phyloP scores from a whole-genome alignment of 148 eudicot species.

The Rhododendron vialii region DNA sequence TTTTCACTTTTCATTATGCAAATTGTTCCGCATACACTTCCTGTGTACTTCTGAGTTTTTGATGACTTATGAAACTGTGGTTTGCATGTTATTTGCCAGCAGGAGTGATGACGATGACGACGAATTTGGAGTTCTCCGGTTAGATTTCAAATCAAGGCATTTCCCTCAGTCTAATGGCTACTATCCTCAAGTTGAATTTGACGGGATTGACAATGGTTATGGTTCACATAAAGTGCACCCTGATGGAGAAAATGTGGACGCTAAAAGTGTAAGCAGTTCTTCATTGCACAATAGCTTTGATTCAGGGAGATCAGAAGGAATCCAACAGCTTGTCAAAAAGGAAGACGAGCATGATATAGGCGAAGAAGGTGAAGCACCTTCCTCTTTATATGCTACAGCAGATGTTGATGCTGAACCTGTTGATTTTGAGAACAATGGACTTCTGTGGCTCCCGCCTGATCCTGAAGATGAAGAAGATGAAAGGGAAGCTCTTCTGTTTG shows the following conservation, averaged over 20 bases:
- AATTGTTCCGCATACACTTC: too few species aligned
- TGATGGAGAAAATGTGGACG: constrained; percentile 47
- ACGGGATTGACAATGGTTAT: constrained; percentile 39
- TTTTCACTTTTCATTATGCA: too few species aligned
- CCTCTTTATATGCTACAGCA: constrained; percentile 54
- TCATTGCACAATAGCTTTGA: constrained; percentile 44
- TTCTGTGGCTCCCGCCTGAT: constrained; percentile 98
- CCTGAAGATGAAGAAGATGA: constrained; percentile 97
- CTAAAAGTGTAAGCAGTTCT: constrained; percentile 39
- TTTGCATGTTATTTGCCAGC: constrained; percentile 22
- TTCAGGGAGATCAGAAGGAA: constrained; percentile 33
- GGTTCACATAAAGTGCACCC: constrained; percentile 42
- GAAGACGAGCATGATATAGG: constrained; percentile 43
- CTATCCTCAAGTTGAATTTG: constrained; percentile 37
- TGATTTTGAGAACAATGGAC: constrained; percentile 89
- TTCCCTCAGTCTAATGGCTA: constrained; percentile 45
- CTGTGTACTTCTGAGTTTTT: background rate
- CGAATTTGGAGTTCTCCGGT: constrained; percentile 45
- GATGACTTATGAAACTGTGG: constrained; percentile 1
- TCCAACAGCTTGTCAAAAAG: constrained; percentile 36
- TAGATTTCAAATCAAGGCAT: constrained; percentile 31
- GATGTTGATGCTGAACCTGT: constrained; percentile 71
- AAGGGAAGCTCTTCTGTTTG: constrained; percentile 49
- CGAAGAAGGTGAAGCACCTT: constrained; percentile 69
- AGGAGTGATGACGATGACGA: constrained; percentile 72